phyloP scores from a whole-genome alignment of 495 filamentous ascomycete genomes.

The Neurospora africana region DNA sequence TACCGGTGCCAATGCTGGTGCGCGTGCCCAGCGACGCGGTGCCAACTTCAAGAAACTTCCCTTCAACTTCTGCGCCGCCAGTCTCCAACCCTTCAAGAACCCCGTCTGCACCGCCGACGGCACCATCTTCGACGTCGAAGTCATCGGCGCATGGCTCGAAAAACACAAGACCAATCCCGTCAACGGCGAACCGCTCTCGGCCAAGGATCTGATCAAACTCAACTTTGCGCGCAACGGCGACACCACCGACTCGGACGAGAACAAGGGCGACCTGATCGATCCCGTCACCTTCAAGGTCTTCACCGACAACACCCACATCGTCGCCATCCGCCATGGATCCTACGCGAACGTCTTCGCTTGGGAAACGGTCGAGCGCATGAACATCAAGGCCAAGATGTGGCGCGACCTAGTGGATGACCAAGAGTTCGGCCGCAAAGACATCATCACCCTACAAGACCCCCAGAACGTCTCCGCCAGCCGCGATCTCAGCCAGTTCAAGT shows the following conservation, averaged over 20 bases:
- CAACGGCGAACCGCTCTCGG: slow-evolving; percentile 64
- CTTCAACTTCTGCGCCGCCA: slow-evolving; percentile 96
- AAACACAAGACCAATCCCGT: slow-evolving; percentile 89
- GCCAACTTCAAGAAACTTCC: slow-evolving; percentile 81
- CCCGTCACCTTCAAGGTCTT: slow-evolving; percentile 95
- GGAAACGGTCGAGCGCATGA: slow-evolving; percentile 90
- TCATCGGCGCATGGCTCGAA: slow-evolving; percentile 84
- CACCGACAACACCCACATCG: slow-evolving; percentile 95
- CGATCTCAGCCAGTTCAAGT: slow-evolving; percentile 83
- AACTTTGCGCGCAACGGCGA: slow-evolving; percentile 88
- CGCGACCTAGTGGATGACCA: slow-evolving; percentile 77
- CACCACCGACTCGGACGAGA: slow-evolving; percentile 29
- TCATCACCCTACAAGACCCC: slow-evolving; percentile 94
- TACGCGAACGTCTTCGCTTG: slow-evolving; percentile 92
- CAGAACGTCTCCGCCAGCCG: slow-evolving; percentile 69
- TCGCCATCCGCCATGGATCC: slow-evolving; percentile 64
- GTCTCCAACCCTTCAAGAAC: slow-evolving; percentile 80
- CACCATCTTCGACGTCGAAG: slow-evolving; percentile 76
- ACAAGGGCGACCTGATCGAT: slow-evolving; percentile 76
- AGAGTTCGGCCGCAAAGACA: slow-evolving; percentile 83
- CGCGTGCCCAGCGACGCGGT: slow-evolving; percentile 34
- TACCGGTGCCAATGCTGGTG: slow-evolving; percentile 57
- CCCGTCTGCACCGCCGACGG: slow-evolving; percentile 73
- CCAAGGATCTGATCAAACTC: slow-evolving; percentile 79
- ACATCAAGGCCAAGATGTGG: slow-evolving; percentile 98